These are phyloP conservation scores for Citrullus amarus DNA, from an alignment of 306 rosid species.

Conservation along the genomic window DNA sequence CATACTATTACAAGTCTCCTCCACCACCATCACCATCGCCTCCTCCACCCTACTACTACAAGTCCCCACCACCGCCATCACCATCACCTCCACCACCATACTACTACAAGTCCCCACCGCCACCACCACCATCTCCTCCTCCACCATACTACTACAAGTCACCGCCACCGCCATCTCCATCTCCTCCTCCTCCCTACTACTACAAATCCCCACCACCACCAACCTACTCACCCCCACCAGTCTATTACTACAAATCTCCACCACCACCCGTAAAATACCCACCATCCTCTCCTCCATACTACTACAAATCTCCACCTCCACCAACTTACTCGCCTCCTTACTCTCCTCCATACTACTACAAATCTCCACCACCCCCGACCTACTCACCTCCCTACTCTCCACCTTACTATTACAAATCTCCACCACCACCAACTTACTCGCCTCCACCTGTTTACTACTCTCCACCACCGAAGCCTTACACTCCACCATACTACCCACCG, in stretches of 20 bases:
- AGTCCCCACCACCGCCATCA: not conserved
- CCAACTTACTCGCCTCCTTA: not conserved
- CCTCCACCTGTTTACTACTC: not conserved
- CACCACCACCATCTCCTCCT: slow-evolving; percentile 6
- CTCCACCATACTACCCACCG: slow-evolving; percentile 22
- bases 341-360: slow-evolving; percentile 1
- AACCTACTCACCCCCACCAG: not conserved
- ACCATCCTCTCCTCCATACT: not conserved
- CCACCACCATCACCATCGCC: slow-evolving; percentile 25
- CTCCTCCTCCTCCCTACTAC: not conserved
- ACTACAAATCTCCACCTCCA: slow-evolving; percentile 1
- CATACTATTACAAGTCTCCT: slow-evolving; percentile 23
- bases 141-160: slow-evolving; percentile 21
- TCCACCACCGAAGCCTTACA: not conserved
- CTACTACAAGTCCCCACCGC: slow-evolving; percentile 28
- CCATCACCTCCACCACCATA: not conserved
- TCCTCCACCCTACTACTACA: slow-evolving; percentile 8
- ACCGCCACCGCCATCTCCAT: slow-evolving; percentile 23
- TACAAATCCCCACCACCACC: slow-evolving; percentile 8
- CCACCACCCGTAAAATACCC: slow-evolving; percentile 9
- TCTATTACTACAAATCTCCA: slow-evolving; percentile 14
- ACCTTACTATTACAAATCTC: slow-evolving; percentile 14
- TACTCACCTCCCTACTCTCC: slow-evolving; percentile 18
- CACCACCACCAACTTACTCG: not conserved
- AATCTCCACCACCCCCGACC: slow-evolving; percentile 21